Evolutionary conservation across 805 yeast species (phyloP).

Genomic region (Candida dendrica): DNA sequence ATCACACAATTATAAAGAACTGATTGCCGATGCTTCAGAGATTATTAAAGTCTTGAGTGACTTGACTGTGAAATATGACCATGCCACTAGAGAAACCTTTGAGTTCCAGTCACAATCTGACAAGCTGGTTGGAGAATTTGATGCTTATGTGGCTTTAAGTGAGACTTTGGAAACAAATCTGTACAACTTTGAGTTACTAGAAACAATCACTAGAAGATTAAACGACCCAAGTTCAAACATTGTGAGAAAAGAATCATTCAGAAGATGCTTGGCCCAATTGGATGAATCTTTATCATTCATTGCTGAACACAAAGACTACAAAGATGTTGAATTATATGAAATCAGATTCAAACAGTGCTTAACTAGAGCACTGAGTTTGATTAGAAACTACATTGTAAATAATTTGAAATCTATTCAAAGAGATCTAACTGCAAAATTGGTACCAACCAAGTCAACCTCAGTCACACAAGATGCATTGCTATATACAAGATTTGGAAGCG

Average conservation of each 20-base stretch:
- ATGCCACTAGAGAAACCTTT: constrained; percentile 53
- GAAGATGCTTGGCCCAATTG: constrained; percentile 43
- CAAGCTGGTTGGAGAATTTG: constrained; percentile 39
- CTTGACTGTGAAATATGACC: constrained; percentile 44
- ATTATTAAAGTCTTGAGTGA: constrained; percentile 39
- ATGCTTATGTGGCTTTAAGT: constrained; percentile 33
- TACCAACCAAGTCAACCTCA: constrained; percentile 20
- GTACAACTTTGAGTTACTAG: constrained; percentile 61
- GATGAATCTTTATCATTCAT: constrained; percentile 64
- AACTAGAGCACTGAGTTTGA: constrained; percentile 70
- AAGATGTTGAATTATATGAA: constrained; percentile 61
- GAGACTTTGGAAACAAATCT: constrained; percentile 42
- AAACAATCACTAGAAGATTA: constrained; percentile 57
- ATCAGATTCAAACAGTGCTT: constrained; percentile 77
- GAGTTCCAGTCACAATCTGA: constrained; percentile 57
- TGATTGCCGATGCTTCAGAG: constrained; percentile 37
- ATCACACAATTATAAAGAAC: constrained; percentile 23
- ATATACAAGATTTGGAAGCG: constrained; percentile 54
- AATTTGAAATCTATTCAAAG: constrained; percentile 28
- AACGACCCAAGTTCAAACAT: constrained; percentile 65
- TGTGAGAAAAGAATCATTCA: constrained; percentile 53
- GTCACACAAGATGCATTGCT: constrained; percentile 56
- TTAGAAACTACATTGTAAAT: constrained; percentile 54
- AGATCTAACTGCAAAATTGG: constrained; percentile 22
- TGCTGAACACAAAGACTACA: constrained; percentile 47